Percentiles rank a stretch among this genome's conserved stretches.
Evolutionary conservation across 306 rosid genomes (phyloP).

Genomic region (Astragalus membranaceus): DNA sequence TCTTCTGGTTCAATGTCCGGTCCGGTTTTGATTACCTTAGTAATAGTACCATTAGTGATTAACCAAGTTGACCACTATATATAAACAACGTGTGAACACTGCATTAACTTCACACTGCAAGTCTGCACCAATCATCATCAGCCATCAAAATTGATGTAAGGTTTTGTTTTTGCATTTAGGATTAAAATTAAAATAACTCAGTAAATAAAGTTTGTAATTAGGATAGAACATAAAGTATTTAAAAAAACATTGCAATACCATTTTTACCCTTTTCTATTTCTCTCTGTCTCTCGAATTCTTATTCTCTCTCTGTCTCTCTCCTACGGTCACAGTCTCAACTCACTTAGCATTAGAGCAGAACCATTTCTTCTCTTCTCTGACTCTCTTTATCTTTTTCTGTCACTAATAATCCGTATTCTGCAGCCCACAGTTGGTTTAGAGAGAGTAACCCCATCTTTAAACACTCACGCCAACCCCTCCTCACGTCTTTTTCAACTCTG

Average conservation of each 20-base stretch:
- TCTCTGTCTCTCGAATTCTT: background rate
- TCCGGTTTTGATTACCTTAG: too few relatives aligned
- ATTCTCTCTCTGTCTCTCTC: background rate
- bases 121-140: too few relatives aligned
- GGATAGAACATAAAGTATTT: too few relatives aligned
- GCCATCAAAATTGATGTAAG: too few relatives aligned
- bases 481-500: conserved; percentile 59
- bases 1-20: too few relatives aligned
- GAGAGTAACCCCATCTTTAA: conserved; percentile 25
- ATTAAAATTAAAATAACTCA: too few relatives aligned
- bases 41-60: too few relatives aligned
- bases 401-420: conserved; percentile 40
- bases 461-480: conserved; percentile 8
- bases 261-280: background rate
- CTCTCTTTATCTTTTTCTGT: conserved; percentile 26
- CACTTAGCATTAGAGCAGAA: conserved; percentile 1
- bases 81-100: too few relatives aligned
- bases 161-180: too few relatives aligned
- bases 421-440: conserved; percentile 18
- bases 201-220: too few relatives aligned
- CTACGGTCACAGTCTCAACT: background rate
- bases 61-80: too few relatives aligned
- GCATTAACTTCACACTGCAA: too few relatives aligned
- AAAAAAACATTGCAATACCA: background rate
- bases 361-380: conserved; percentile 15